phyloP scores from a whole-genome alignment of 2,329 filamentous ascomycete species.

The Phoma sp. region DNA sequence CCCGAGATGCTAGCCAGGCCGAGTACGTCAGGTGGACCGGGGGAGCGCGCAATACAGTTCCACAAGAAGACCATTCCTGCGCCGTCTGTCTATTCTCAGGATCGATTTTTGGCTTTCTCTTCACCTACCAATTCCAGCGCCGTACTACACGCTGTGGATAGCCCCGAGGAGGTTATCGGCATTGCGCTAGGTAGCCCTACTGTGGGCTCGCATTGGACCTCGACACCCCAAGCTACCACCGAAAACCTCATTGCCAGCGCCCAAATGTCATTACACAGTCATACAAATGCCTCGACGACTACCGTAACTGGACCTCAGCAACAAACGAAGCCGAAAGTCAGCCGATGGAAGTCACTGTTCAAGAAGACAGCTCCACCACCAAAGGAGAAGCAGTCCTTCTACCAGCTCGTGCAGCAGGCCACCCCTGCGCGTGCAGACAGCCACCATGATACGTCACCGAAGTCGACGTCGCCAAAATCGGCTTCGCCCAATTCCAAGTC shows the following conservation, averaged over 20 bases:
- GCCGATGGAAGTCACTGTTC: constrained; percentile 49
- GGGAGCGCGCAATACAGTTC: constrained; percentile 42
- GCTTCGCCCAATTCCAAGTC: background rate
- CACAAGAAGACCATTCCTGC: constrained; percentile 45
- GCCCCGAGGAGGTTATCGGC: constrained; percentile 44
- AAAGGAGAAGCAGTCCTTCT: constrained; percentile 40
- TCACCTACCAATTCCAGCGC: constrained; percentile 39
- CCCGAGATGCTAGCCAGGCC: constrained; percentile 42
- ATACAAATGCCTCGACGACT: constrained; percentile 13
- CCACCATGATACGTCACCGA: constrained; percentile 35
- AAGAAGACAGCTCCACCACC: constrained; percentile 36
- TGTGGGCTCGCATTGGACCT: constrained; percentile 37
- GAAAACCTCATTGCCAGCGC: constrained; percentile 15
- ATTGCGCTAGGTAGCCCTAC: constrained; percentile 50
- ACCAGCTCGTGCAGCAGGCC: constrained; percentile 40
- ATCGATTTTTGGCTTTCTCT: constrained; percentile 34
- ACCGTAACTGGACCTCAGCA: constrained; percentile 10
- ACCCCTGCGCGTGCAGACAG: constrained; percentile 36
- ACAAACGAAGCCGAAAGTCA: constrained; percentile 38
- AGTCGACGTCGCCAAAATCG: background rate
- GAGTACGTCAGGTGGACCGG: constrained; percentile 43
- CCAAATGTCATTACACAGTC: constrained; percentile 16
- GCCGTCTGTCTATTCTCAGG: constrained; percentile 31
- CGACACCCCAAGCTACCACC: constrained; percentile 26
- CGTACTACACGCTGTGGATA: constrained; percentile 39